phyloP scores from a whole-genome alignment of 495 filamentous ascomycete species.

The Penicillium cinerascens region DNA sequence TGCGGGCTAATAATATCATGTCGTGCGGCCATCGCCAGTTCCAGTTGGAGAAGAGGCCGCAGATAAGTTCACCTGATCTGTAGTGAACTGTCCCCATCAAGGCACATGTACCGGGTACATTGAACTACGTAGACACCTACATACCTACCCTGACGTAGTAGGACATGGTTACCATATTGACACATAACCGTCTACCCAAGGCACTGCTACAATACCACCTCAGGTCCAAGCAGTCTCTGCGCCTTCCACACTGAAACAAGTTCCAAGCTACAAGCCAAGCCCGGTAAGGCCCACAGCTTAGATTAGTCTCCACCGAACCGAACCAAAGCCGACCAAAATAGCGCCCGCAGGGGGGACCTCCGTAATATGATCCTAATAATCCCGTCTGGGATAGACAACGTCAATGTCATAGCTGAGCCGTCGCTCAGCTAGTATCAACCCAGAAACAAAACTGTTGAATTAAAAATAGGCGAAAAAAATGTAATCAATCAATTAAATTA shows the following conservation, averaged over 20 bases:
- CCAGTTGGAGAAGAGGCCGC: neutral
- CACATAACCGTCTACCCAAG: too few species aligned
- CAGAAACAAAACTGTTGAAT: too few species aligned
- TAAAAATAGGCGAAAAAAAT: too few species aligned
- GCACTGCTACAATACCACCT: neutral
- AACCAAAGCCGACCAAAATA: conserved; percentile 1
- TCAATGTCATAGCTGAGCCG: neutral
- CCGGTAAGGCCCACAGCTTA: neutral
- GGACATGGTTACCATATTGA: neutral
- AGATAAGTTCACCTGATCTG: neutral
- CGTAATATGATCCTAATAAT: neutral
- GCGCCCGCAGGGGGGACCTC: too few species aligned
- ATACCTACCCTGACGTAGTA: too few species aligned
- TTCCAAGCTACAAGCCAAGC: neutral
- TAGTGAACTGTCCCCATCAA: neutral
- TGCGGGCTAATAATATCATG: neutral
- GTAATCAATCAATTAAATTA: too few species aligned
- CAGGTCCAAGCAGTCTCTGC: neutral
- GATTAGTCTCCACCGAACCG: conserved; percentile 9
- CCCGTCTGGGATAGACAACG: neutral
- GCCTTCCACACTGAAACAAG: neutral
- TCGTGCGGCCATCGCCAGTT: neutral
- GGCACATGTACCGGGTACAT: too few species aligned
- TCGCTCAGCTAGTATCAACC: too few species aligned
- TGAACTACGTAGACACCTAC: too few species aligned